Base-by-base conservation (phyloP, 1,284 basidiomycete genomes). In the Taiwanofungus camphoratus region DNA sequence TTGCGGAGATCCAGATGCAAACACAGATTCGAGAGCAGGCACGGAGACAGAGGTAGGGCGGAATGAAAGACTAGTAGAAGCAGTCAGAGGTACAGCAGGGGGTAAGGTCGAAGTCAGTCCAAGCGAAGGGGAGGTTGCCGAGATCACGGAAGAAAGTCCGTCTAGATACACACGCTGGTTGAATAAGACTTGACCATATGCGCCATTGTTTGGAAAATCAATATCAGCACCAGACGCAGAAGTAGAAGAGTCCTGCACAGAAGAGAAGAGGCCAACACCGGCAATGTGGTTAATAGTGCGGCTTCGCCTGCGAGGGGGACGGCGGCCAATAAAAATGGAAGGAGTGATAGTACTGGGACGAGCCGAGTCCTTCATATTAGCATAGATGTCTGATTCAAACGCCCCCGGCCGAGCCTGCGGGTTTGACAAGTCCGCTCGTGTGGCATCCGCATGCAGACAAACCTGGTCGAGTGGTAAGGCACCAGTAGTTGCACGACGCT, bases 241-340 rank as follows among this genome's bases (percentile, higher is more conserved):
- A 16, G 16, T 24, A 4, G n/a, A 62, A 39, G 62, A 61, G 39
- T 66, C 60, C 5, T 63, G 52, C n/a, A 56, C 55, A 27, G 60
- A 58, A 6, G 65, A 66, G 46, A 68, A 66, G 16, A 66, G 59
- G 40, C 61, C 61, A 36, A 65, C 62, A 35, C 55, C 53, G 12
- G 60, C 53, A 21, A 57, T 45, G 42, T 62, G 60, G 8, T 53
- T 54, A 19, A 56, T 52, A 4, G 55, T 56, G 31, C 55, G 58
- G 7, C 53, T 54, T 19, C 60, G 54, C 29, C 57, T 49, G 36
- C 59, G 56, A 5, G 55, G 29, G 13, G 44, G 49, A 18, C 8
- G 31, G 9, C 41, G 36, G 19, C 36, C 35, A 29, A 41, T 45
- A 22, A 21, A 32, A 29, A 36, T 44, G 36, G 34, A 44, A 20